These are phyloP conservation scores for Sclerotinia spermophila DNA, from an alignment of 2,329 filamentous ascomycete species.

Conservation along the genomic window DNA sequence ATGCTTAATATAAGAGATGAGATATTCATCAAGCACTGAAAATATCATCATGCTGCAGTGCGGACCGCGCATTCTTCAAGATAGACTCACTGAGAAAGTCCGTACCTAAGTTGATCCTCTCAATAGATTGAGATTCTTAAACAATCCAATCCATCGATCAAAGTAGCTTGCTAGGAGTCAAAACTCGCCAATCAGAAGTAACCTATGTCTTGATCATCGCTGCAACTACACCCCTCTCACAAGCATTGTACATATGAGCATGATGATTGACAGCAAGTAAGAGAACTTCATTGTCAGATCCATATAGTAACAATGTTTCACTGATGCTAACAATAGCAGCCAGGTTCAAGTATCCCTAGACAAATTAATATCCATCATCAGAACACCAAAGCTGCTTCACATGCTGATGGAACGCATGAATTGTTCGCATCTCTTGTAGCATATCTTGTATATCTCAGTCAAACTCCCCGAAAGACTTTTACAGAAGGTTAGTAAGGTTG, in stretches of 20 bases:
- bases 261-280: not conserved
- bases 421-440: not conserved
- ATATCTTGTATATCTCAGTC: not conserved
- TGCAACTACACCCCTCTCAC: not conserved
- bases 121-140: too few species aligned
- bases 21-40: too few species aligned
- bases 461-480: not conserved
- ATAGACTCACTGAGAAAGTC: too few species aligned
- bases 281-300: not conserved
- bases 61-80: not conserved
- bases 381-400: rapidly evolving
- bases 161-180: not conserved
- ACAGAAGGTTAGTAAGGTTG: not conserved
- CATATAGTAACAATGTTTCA: not conserved
- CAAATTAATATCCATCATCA: not conserved
- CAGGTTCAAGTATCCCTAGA: not conserved
- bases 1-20: not conserved
- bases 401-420: not conserved
- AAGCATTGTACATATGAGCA: rapidly evolving
- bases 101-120: too few species aligned
- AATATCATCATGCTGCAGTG: too few species aligned
- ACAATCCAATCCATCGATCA: too few species aligned
- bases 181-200: not conserved
- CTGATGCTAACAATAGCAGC: not conserved
- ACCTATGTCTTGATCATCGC: not conserved